Percentiles rank a stretch among this genome's conserved stretches.
phyloP scores from a whole-genome alignment of 2,329 filamentous ascomycete genomes.

The Talaromyces sp. region DNA sequence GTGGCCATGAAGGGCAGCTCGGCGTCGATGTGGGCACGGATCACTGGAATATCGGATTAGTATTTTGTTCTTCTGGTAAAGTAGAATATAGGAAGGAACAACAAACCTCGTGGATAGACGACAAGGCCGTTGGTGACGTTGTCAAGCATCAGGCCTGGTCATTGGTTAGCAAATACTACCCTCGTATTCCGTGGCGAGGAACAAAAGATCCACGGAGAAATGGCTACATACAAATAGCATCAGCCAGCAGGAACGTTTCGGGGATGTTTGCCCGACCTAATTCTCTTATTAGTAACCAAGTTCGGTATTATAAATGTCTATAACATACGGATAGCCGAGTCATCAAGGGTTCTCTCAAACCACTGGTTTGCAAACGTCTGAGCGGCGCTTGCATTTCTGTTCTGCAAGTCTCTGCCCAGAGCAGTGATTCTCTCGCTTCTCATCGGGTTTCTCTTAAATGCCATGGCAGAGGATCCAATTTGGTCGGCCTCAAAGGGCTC shows the following conservation, averaged over 20 bases:
- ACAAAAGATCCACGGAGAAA: neutral
- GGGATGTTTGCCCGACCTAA: neutral
- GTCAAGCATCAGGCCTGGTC: conserved; percentile 38
- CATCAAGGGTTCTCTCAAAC: conserved; percentile 61
- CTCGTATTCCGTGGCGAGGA: no score
- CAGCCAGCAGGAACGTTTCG: conserved; percentile 53
- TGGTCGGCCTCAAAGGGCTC: conserved; percentile 78
- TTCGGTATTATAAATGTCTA: conserved; percentile 34
- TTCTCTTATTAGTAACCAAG: neutral
- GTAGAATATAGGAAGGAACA: neutral
- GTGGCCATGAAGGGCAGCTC: conserved; percentile 87
- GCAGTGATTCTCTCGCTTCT: conserved; percentile 57
- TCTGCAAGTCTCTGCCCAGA: conserved; percentile 50
- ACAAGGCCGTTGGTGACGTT: conserved; percentile 66
- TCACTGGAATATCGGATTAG: conserved; percentile 25
- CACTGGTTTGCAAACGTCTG: conserved; percentile 69
- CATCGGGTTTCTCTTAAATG: conserved; percentile 28
- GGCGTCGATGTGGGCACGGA: conserved; percentile 61
- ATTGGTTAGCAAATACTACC: neutral
- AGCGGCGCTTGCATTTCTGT: conserved; percentile 51
- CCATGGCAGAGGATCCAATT: conserved; percentile 63
- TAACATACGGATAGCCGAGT: conserved; percentile 43
- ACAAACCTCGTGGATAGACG: conserved; percentile 65
- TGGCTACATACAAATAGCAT: conserved; percentile 58
- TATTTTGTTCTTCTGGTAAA: neutral